Evolutionary conservation across 2,329 filamentous ascomycete genomes (phyloP).

Genomic region (Hypoxylon rubiginosum): DNA sequence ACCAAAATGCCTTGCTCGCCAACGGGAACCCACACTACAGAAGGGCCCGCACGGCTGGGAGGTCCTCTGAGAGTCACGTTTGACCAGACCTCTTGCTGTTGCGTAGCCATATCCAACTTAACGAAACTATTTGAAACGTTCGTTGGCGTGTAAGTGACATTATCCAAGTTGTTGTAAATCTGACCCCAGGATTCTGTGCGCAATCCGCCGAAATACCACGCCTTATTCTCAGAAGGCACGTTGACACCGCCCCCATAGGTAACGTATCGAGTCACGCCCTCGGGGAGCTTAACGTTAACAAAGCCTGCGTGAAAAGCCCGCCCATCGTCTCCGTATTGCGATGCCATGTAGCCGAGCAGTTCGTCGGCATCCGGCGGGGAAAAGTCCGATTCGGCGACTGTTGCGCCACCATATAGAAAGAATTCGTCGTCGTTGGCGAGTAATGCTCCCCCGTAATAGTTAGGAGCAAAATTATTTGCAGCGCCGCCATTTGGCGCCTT

Average conservation of each 20-base stretch:
- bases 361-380: conserved; percentile 58
- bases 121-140: conserved; percentile 70
- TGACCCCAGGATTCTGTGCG: conserved; percentile 63
- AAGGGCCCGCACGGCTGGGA: conserved; percentile 70
- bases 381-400: conserved; percentile 53
- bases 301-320: conserved; percentile 61
- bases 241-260: conserved; percentile 74
- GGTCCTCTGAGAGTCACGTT: conserved; percentile 68
- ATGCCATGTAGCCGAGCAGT: conserved; percentile 65
- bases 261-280: conserved; percentile 70
- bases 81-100: conserved; percentile 65
- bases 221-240: conserved; percentile 77
- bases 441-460: conserved; percentile 73
- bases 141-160: conserved; percentile 56
- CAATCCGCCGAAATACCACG: conserved; percentile 79
- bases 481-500: conserved; percentile 61
- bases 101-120: conserved; percentile 69
- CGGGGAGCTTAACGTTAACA: conserved; percentile 56
- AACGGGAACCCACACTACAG: conserved; percentile 82
- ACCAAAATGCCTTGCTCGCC: conserved; percentile 81
- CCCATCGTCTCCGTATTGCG: conserved; percentile 63
- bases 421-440: conserved; percentile 74
- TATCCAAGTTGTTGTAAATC: conserved; percentile 57
- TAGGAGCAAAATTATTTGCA: conserved; percentile 66
- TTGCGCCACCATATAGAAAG: conserved; percentile 73